Evolutionary conservation across 2,329 filamentous ascomycete species (phyloP).

Genomic region (Verticillium longisporum): DNA sequence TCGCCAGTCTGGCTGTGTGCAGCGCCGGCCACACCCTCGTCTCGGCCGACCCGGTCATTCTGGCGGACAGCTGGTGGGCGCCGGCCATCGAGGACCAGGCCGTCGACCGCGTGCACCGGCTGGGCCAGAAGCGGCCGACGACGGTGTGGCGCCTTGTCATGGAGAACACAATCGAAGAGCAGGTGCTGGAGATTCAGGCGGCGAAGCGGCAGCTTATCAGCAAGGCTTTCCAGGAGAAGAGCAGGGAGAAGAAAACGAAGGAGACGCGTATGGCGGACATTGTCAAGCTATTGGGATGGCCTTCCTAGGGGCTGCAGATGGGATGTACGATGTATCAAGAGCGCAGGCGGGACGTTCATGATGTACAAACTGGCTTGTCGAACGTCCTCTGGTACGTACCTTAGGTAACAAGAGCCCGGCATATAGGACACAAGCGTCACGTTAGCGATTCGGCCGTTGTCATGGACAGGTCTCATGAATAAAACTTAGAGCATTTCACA

Average conservation of each 20-base stretch:
- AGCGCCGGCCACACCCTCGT: conserved; percentile 83
- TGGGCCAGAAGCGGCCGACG: conserved; percentile 74
- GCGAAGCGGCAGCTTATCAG: conserved; percentile 73
- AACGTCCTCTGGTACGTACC: too few relatives aligned
- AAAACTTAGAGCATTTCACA: too few relatives aligned
- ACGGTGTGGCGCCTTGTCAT: conserved; percentile 78
- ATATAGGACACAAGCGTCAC: too few relatives aligned
- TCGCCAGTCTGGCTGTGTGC: conserved; percentile 76
- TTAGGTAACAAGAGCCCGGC: too few relatives aligned
- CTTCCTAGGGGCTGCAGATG: not conserved
- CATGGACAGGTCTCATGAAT: too few relatives aligned
- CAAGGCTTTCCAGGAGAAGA: conserved; percentile 72
- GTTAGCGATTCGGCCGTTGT: too few relatives aligned
- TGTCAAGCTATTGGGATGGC: conserved; percentile 34
- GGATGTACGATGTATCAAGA: not conserved
- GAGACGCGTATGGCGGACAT: conserved; percentile 52
- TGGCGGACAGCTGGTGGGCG: conserved; percentile 84
- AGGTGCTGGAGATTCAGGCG: conserved; percentile 69
- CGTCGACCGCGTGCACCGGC: conserved; percentile 77
- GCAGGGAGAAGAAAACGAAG: conserved; percentile 46
- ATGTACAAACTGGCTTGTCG: too few relatives aligned
- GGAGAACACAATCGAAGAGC: conserved; percentile 73
- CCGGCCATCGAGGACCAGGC: conserved; percentile 91
- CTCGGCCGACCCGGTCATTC: conserved; percentile 76
- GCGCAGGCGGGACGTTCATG: not conserved